Evolutionary conservation across 257 asterid species (phyloP), one percentile per base, ranked within the genome.

Genomic region (Galeopsis tetrahit): DNA sequence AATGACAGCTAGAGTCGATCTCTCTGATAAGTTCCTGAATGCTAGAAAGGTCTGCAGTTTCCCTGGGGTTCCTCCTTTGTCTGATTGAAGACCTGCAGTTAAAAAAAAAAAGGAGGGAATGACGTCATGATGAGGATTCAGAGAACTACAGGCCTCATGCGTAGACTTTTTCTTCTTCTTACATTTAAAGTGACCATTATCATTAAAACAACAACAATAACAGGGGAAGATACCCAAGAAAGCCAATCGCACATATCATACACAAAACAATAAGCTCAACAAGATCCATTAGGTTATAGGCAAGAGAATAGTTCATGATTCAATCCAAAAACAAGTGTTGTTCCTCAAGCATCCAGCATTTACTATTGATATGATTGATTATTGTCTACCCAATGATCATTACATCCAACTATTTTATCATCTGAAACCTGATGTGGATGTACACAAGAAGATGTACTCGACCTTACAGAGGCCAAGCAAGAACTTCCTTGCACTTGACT

Each of bases 11-110:
- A 62, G 83, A 81, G 59, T 94, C 98, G 63, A 89, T 82, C 64
- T 85, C 93, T 72, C 85, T 83, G 69, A 87, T 70, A 62, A 94
- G 97, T 75, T 87, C 93, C 82, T 94, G 97, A 77, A 94, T 55
- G 85, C 99, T 94, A 71, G 95, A 78, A 77, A 94, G 97, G 78
- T 91, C 97, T 34, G 99, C 97, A 70, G 92, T 83, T 82, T 87
- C 97, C 81, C 84, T 84, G 56, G 93, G 97, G 72, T 89, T 91
- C 78, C 99, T 88, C 81, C 97, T 87, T 83, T 87, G 88, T 80
- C 89, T 88, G 75, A 94, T 73, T 69, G 97, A 83, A 82, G 97
- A 81, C 85, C 98, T 93, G 84, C 75, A 73, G 58, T 68, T 43
- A 15, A 57, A 33, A 52, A 62, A 49, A 8, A 57, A 10, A 74